These are phyloP conservation scores for Pholiota adiposa DNA, from an alignment of 1,284 basidiomycete genomes.

Conservation along the genomic window DNA sequence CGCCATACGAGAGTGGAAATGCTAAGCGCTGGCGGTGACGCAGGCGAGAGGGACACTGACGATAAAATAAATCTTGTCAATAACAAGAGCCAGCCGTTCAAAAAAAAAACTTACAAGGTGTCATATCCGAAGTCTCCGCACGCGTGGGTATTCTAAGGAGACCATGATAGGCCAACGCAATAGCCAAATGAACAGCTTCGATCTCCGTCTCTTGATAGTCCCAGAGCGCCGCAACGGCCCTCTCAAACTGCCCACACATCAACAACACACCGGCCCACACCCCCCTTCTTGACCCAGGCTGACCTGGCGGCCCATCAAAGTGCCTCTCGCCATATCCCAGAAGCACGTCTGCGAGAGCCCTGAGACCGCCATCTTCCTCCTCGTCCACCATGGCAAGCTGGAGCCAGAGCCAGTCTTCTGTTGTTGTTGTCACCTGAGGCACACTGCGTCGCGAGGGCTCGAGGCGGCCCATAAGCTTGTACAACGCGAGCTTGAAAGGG, in stretches of 20 bases:
- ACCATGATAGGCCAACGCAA: constrained; percentile 94
- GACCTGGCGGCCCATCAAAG: constrained; percentile 76
- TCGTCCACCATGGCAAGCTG: constrained; percentile 90
- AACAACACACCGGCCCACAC: constrained; percentile 92
- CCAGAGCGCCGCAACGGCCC: constrained; percentile 90
- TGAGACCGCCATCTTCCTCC: constrained; percentile 79
- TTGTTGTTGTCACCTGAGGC: constrained; percentile 85
- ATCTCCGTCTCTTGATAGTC: constrained; percentile 88
- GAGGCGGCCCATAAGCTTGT: constrained; percentile 94
- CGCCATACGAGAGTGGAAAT: constrained; percentile 90
- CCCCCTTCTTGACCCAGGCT: constrained; percentile 61
- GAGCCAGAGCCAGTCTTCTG: constrained; percentile 99
- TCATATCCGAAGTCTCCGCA: constrained; percentile 82
- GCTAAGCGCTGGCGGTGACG: constrained; percentile 73
- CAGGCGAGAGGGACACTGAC: constrained; percentile 68
- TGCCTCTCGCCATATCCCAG: constrained; percentile 90
- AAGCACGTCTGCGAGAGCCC: constrained; percentile 81
- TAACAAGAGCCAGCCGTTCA: neutral
- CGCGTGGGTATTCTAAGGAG: constrained; percentile 83
- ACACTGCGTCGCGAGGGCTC: constrained; percentile 86
- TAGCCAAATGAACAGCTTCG: constrained; percentile 94
- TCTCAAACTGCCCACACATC: constrained; percentile 94
- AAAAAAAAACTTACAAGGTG: constrained; percentile 61
- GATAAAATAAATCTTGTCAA: neutral
- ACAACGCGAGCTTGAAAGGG: constrained; percentile 95